Evolutionary conservation across 1,284 basidiomycete species (phyloP).

Genomic region (Fomitiporia mediterranea): DNA sequence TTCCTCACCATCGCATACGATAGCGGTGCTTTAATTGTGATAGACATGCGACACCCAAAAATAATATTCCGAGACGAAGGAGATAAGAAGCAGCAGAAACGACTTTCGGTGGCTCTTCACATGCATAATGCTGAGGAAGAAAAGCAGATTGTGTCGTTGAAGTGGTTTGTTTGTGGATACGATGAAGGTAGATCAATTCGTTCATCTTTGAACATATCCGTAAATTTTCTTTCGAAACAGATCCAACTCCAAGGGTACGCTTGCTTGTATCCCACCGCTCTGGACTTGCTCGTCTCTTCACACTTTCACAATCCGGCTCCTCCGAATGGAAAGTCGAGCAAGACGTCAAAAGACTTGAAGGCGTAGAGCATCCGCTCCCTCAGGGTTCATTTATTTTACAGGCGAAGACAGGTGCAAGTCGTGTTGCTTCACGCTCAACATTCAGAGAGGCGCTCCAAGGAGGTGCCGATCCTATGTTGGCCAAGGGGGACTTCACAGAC

Average conservation of each 20-base stretch:
- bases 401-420: slow-evolving; percentile 46
- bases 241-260: slow-evolving; percentile 49
- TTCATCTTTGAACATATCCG: neutral
- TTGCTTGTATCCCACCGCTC: slow-evolving; percentile 60
- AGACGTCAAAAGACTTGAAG: slow-evolving; percentile 39
- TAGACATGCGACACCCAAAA: slow-evolving; percentile 70
- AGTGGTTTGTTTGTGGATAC: slow-evolving; percentile 61
- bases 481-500: slow-evolving; percentile 25
- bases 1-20: slow-evolving; percentile 69
- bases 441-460: slow-evolving; percentile 31
- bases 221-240: slow-evolving; percentile 30
- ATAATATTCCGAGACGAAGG: slow-evolving; percentile 48
- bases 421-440: slow-evolving; percentile 40
- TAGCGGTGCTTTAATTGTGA: slow-evolving; percentile 53
- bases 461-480: slow-evolving; percentile 23
- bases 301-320: slow-evolving; percentile 38
- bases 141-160: slow-evolving; percentile 48
- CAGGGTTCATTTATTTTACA: slow-evolving; percentile 59
- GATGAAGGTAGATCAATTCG: slow-evolving; percentile 40
- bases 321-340: slow-evolving; percentile 46
- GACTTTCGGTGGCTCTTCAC: slow-evolving; percentile 31
- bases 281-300: slow-evolving; percentile 56
- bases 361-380: slow-evolving; percentile 46
- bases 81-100: slow-evolving; percentile 29
- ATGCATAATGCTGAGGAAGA: slow-evolving; percentile 29